These are phyloP conservation scores for Cajanus cajan DNA, from an alignment of 306 rosid species.

Conservation along the genomic window DNA sequence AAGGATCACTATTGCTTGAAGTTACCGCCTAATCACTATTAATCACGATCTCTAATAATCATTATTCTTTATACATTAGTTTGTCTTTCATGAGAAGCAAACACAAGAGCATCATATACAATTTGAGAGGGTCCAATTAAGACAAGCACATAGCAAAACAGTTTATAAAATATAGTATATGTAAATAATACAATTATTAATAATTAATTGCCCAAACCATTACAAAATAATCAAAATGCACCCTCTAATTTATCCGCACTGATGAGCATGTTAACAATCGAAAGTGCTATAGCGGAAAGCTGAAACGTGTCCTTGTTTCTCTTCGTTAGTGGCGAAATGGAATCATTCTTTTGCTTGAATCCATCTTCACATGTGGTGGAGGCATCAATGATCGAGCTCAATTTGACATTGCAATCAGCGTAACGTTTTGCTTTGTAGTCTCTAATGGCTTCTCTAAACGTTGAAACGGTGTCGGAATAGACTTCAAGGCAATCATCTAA, in stretches of 20 bases:
- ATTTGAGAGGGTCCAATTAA: not conserved
- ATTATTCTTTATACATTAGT: not conserved
- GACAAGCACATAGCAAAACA: not conserved
- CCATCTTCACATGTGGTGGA: conserved; percentile 80
- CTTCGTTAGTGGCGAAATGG: conserved; percentile 56
- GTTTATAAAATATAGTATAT: not conserved
- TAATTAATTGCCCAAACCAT: not conserved
- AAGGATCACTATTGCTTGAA: conserved; percentile 13
- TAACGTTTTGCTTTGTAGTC: conserved; percentile 48
- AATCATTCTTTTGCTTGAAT: conserved; percentile 38
- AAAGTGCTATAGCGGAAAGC: conserved; percentile 64
- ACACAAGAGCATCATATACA: not conserved
- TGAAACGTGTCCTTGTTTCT: conserved; percentile 53
- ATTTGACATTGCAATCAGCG: conserved; percentile 40
- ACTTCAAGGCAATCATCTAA: conserved; percentile 66
- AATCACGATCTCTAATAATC: not conserved
- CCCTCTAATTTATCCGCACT: not conserved
- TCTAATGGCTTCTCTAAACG: conserved; percentile 41
- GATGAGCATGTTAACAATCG: conserved; percentile 49
- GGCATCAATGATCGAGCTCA: conserved; percentile 57
- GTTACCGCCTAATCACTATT: not conserved
- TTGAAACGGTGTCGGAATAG: conserved; percentile 40
- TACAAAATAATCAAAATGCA: conserved; percentile 17
- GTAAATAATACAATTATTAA: no score
- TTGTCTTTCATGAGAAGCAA: not conserved